Evolutionary conservation across 371 early-diverging fungal species (phyloP).

Genomic region (Rhizopus stolonifer): DNA sequence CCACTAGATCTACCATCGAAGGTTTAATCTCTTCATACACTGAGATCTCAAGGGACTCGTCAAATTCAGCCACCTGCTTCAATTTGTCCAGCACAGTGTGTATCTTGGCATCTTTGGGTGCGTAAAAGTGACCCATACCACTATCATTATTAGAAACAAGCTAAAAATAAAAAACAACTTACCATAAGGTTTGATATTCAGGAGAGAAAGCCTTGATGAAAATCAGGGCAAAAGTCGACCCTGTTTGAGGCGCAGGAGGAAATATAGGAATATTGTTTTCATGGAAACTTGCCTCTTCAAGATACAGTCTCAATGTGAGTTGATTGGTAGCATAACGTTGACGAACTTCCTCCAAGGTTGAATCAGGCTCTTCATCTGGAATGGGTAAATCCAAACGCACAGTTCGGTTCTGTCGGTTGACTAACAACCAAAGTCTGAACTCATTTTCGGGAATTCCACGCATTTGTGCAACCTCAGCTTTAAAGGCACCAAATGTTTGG

Average conservation of each 20-base stretch:
- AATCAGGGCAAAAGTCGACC: conserved; percentile 10
- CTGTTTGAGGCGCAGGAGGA: conserved; percentile 9
- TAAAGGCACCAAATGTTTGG: conserved; percentile 35
- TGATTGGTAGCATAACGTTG: conserved; percentile 24
- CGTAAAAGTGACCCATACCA: conserved; percentile 60
- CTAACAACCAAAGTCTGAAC: conserved; percentile 85
- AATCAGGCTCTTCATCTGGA: conserved; percentile 17
- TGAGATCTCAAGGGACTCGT: conserved; percentile 52
- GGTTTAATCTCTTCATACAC: conserved; percentile 94
- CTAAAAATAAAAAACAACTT: conserved; percentile 1
- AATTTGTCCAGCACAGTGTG: conserved; percentile 58
- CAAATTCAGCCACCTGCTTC: conserved; percentile 51
- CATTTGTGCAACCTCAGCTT: conserved; percentile 21
- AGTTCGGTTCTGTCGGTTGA: conserved; percentile 89
- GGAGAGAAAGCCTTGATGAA: conserved; percentile 30
- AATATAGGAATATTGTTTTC: conserved; percentile 6
- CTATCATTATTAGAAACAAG: conserved; percentile 15
- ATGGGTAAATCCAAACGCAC: conserved; percentile 81
- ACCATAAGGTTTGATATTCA: conserved; percentile 23
- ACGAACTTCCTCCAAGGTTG: conserved; percentile 28
- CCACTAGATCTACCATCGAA: conserved; percentile 79
- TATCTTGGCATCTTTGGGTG: conserved; percentile 53
- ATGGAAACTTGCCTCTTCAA: conserved; percentile 17
- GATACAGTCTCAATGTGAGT: conserved; percentile 21
- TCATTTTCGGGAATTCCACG: conserved; percentile 46